Conservation (phyloP, 768 basidiomycete species). For the Tubosaeta sp. region DNA sequence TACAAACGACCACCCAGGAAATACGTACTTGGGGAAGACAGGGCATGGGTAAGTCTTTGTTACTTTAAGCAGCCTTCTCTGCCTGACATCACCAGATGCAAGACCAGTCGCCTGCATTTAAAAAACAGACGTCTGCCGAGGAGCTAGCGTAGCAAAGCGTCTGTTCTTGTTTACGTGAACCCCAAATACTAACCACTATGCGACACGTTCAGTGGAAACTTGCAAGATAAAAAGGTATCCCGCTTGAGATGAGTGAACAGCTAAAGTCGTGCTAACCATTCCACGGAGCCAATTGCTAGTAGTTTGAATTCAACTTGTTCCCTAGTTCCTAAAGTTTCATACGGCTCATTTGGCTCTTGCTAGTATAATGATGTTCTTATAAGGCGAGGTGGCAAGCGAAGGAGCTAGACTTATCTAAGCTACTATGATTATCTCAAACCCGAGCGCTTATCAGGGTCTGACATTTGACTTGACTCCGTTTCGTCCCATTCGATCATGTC, state of each 20-base stretch:
- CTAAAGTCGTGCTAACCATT: no score
- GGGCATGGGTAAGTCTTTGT: constrained; percentile 74
- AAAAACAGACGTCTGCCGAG: not conserved
- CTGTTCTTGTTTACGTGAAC: not conserved
- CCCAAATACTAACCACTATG: no score
- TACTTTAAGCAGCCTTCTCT: not conserved
- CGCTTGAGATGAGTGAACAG: no score
- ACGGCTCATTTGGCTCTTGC: no score
- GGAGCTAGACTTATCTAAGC: no score
- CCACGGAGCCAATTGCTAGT: no score
- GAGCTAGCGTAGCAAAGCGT: not conserved
- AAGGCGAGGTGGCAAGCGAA: no score
- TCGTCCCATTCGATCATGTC: constrained; percentile 25
- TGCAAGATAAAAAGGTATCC: not conserved
- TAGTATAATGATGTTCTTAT: no score
- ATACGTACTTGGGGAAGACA: constrained; percentile 56
- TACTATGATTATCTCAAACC: not conserved
- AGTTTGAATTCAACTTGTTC: no score
- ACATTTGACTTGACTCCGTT: not conserved
- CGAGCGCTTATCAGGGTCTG: not conserved
- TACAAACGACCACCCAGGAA: constrained; percentile 74
- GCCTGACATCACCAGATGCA: constrained; percentile 42
- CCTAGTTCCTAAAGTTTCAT: no score
- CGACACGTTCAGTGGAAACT: no score
- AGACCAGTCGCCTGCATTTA: constrained; percentile 41